phyloP scores from a whole-genome alignment of 331 rosid genomes.

The Prunus yedoensis region DNA sequence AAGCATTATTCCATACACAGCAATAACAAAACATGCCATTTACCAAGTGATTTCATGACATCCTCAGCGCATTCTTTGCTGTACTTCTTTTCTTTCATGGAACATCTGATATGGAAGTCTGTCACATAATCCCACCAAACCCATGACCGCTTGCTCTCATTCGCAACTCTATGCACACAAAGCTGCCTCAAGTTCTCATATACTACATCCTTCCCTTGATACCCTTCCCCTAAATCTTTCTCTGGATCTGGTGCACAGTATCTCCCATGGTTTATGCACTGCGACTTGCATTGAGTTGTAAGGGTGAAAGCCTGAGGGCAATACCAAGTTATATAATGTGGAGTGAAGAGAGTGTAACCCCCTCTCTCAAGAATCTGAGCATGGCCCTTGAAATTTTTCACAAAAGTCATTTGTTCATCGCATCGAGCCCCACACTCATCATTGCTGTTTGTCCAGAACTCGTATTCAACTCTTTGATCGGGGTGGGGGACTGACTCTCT shows the following conservation, averaged over 20 bases:
- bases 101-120: slow-evolving; percentile 90
- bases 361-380: slow-evolving; percentile 98
- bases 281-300: slow-evolving; percentile 77
- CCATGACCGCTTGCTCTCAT: slow-evolving; percentile 73
- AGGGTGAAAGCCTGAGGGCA: slow-evolving; percentile 66
- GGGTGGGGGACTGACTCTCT: slow-evolving; percentile 90
- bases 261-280: slow-evolving; percentile 85
- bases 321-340: slow-evolving; percentile 93
- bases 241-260: slow-evolving; percentile 95
- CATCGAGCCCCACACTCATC: slow-evolving; percentile 95
- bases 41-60: slow-evolving; percentile 80
- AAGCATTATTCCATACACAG: not conserved
- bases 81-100: slow-evolving; percentile 88
- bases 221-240: slow-evolving; percentile 70
- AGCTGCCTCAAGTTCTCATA: slow-evolving; percentile 92
- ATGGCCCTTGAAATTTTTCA: slow-evolving; percentile 81
- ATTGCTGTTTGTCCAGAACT: slow-evolving; percentile 96
- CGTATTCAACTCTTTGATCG: slow-evolving; percentile 81
- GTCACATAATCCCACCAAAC: slow-evolving; percentile 98
- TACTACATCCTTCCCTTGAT: slow-evolving; percentile 90
- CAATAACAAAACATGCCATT: slow-evolving; percentile 6
- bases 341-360: slow-evolving; percentile 73
- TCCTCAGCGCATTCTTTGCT: slow-evolving; percentile 82
- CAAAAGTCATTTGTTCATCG: slow-evolving; percentile 83
- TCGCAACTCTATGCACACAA: slow-evolving; percentile 89